Evolutionary conservation across 805 yeast genomes (phyloP).

Genomic region (Wilhelminamyces savonicus): DNA sequence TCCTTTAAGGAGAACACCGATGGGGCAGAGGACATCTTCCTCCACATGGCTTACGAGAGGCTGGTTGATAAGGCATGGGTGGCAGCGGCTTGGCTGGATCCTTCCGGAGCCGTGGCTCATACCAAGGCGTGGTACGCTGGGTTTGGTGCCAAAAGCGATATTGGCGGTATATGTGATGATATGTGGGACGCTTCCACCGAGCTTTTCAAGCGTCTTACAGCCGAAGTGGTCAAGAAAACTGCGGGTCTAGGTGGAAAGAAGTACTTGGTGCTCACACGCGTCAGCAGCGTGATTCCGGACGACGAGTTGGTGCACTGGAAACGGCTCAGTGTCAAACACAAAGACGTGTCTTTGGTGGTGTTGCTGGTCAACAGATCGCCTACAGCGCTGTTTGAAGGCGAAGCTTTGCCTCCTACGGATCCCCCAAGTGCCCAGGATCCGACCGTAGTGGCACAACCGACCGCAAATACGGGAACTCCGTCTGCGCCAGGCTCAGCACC

Average conservation of each 20-base stretch:
- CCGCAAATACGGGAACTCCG: background rate
- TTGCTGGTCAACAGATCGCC: constrained; percentile 61
- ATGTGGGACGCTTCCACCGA: constrained; percentile 56
- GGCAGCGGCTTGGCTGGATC: constrained; percentile 85
- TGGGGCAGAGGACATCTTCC: constrained; percentile 48
- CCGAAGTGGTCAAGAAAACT: constrained; percentile 23
- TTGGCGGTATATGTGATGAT: constrained; percentile 53
- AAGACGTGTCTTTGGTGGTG: constrained; percentile 57
- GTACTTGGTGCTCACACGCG: constrained; percentile 61
- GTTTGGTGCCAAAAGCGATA: constrained; percentile 11
- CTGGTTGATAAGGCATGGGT: constrained; percentile 81
- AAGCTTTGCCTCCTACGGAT: background rate
- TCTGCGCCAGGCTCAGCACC: constrained; percentile 2
- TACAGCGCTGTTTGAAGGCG: constrained; percentile 25
- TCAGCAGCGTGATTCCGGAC: constrained; percentile 71
- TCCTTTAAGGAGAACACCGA: too few species aligned
- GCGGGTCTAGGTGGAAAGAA: constrained; percentile 44
- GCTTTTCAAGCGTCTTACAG: constrained; percentile 32
- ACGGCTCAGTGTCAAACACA: constrained; percentile 54
- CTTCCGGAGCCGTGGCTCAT: constrained; percentile 57
- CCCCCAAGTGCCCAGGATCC: background rate
- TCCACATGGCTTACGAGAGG: constrained; percentile 82
- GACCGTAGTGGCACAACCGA: background rate
- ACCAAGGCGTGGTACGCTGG: constrained; percentile 58
- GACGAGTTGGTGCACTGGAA: constrained; percentile 81